Percentiles rank a stretch among this genome's conserved stretches.
Conservation (phyloP, 108 stramenopile genomes). For the Nitzschia inconspicua region DNA sequence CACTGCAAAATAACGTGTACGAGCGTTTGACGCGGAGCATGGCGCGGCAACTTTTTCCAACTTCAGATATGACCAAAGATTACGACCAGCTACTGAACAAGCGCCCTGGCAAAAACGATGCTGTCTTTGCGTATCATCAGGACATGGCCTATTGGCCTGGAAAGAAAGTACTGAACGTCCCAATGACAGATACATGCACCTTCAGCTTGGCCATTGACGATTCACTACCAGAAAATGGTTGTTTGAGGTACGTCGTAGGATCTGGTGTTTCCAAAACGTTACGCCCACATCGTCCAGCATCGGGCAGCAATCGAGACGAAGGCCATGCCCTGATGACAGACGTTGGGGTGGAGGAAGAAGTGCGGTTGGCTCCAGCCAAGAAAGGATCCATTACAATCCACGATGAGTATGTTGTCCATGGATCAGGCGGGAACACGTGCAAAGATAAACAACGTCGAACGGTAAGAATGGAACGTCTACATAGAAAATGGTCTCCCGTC, state of each 20-base stretch:
- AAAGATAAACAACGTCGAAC: slow-evolving; percentile 43
- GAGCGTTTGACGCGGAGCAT: slow-evolving; percentile 44
- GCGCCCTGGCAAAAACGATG: slow-evolving; percentile 43
- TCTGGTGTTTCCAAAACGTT: slow-evolving; percentile 34
- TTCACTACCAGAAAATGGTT: slow-evolving; percentile 53
- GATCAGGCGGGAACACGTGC: slow-evolving; percentile 47
- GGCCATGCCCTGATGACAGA: slow-evolving; percentile 55
- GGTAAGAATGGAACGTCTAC: too few species aligned
- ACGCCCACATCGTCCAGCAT: slow-evolving; percentile 36
- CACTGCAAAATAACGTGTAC: slow-evolving; percentile 42
- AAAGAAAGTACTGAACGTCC: slow-evolving; percentile 29
- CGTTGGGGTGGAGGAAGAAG: slow-evolving; percentile 29
- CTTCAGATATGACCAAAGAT: slow-evolving; percentile 45
- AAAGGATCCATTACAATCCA: slow-evolving; percentile 55
- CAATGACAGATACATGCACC: slow-evolving; percentile 52
- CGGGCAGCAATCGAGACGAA: slow-evolving; percentile 38
- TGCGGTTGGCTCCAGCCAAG: slow-evolving; percentile 37
- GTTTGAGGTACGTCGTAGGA: slow-evolving; percentile 53
- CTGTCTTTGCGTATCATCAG: slow-evolving; percentile 21
- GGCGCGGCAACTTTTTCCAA: slow-evolving; percentile 43
- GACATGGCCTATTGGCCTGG: slow-evolving; percentile 63
- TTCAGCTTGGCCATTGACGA: slow-evolving; percentile 61
- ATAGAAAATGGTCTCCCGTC: too few species aligned
- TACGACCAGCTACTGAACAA: slow-evolving; percentile 61
- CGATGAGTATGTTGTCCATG: slow-evolving; percentile 66